Base-by-base conservation (phyloP, 2,329 filamentous ascomycete genomes). In the Claviceps citrina region DNA sequence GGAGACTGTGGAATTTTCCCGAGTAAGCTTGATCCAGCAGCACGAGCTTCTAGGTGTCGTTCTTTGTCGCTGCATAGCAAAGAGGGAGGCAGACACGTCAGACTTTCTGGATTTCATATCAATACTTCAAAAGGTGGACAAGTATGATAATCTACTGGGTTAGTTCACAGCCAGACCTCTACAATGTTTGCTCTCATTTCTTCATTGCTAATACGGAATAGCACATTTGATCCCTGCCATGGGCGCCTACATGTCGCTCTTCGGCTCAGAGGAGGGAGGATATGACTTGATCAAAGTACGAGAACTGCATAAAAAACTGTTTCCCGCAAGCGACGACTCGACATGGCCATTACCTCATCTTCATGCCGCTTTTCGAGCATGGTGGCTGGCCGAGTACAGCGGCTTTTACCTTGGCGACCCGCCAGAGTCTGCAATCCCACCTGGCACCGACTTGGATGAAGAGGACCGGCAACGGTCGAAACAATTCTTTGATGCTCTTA, bases 381-480 rank as follows among this genome's bases (percentile, higher is more conserved):
- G 84, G 71, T 98, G 91, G 91, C 71, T 95, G 35, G 80, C 84
- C 25, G 86, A 96, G 53, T 95, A 95, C 60, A 91, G 84, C 48
- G 84, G 85, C 3, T 84, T 85, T 67, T 94, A 87, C 55, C 70
- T 84, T 43, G 85, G 93, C 49, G 73, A 80, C 50, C 71, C 74
- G 16, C 70, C 74, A 26, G 67, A 72, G 46, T 68, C 72, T 36
- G 66, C 67, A 20, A 66, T 77, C 22, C 59, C 58, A 1, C 67
- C 68, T 32, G 73, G 71, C 36, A 71, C 81, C 41, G 75, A 86
- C 51, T 62, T 84, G 12, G 71, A 76, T 47, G 36, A 64, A 60
- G 84, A 91, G 58, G 76, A 81, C 39, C 73, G 75, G 36, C 71
- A 78, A 47, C 71, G 85, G 43, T 77, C 80, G 2, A 80, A 79